These are phyloP conservation scores for Isabelozyma gotoi DNA, from an alignment of 805 yeast species.

Conservation along the genomic window DNA sequence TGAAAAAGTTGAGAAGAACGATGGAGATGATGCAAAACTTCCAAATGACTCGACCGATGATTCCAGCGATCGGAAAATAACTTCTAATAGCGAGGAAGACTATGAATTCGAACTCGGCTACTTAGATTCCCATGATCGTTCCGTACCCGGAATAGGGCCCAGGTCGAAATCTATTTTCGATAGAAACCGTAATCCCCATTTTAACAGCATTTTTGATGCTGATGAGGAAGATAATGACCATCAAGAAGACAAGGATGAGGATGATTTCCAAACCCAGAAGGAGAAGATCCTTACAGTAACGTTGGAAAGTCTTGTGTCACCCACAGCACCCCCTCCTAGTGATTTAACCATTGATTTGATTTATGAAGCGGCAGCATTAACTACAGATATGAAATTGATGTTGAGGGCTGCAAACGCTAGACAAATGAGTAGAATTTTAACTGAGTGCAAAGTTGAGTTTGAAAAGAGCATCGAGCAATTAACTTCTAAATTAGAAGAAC, in stretches of 20 bases:
- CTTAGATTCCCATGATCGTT: slow-evolving; percentile 21
- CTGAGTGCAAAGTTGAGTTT: slow-evolving; percentile 27
- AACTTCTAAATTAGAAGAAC: slow-evolving; percentile 14
- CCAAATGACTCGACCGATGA: slow-evolving; percentile 22
- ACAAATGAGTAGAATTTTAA: slow-evolving; percentile 45
- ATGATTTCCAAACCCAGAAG: slow-evolving; percentile 7
- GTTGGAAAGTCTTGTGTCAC: slow-evolving; percentile 56
- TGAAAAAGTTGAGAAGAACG: not conserved
- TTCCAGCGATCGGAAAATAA: slow-evolving; percentile 20
- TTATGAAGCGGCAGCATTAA: slow-evolving; percentile 59
- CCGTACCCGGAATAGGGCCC: slow-evolving; percentile 22
- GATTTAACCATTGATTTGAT: slow-evolving; percentile 57
- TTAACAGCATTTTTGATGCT: slow-evolving; percentile 5
- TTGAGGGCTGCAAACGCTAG: slow-evolving; percentile 54
- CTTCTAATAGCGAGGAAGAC: slow-evolving; percentile 28
- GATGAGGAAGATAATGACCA: slow-evolving; percentile 14
- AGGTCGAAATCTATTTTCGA: slow-evolving; percentile 39
- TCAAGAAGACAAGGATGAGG: slow-evolving; percentile 16
- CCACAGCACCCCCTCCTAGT: slow-evolving; percentile 55
- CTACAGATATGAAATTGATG: slow-evolving; percentile 64
- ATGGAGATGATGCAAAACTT: not conserved
- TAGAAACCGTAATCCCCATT: slow-evolving; percentile 12
- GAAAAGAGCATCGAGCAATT: slow-evolving; percentile 22
- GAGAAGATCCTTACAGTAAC: slow-evolving; percentile 32
- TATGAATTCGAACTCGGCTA: slow-evolving; percentile 27